phyloP scores from a whole-genome alignment of 116 monocot species.

The Dioscorea cayenensis region DNA sequence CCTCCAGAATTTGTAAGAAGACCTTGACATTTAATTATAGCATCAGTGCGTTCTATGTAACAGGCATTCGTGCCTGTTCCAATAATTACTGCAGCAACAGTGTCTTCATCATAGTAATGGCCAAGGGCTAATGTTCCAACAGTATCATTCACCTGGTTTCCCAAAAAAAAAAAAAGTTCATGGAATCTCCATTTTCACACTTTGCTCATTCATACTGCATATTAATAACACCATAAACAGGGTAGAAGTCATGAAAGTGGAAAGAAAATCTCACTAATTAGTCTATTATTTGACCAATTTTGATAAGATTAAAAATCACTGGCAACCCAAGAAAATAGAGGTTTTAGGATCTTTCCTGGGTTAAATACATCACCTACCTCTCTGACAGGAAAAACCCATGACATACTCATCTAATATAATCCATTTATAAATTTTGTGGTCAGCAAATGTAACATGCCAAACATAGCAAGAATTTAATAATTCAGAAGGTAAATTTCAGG shows the following conservation, averaged over 20 bases:
- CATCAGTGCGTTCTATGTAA: conserved; percentile 81
- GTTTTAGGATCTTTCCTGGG: not conserved
- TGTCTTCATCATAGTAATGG: conserved; percentile 89
- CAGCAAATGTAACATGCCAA: no score
- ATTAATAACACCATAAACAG: not conserved
- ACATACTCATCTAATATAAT: no score
- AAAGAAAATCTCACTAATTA: not conserved
- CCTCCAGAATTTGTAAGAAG: conserved; percentile 81
- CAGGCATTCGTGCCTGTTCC: conserved; percentile 96
- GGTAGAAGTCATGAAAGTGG: not conserved
- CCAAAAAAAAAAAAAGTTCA: not conserved
- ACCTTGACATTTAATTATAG: conserved; percentile 94
- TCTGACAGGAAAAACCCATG: no score
- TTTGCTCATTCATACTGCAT: not conserved
- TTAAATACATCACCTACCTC: not conserved
- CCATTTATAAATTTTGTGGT: no score
- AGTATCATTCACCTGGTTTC: conserved; percentile 78
- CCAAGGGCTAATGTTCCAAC: conserved; percentile 89
- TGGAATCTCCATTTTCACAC: not conserved
- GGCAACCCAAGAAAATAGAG: not conserved
- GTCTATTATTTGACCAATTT: no score
- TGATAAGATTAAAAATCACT: not conserved
- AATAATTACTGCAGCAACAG: conserved; percentile 87
- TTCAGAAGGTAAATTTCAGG: no score
- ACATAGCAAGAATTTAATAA: no score